phyloP scores from a whole-genome alignment of 2,329 filamentous ascomycete genomes.

The Fusarium miscanthi region DNA sequence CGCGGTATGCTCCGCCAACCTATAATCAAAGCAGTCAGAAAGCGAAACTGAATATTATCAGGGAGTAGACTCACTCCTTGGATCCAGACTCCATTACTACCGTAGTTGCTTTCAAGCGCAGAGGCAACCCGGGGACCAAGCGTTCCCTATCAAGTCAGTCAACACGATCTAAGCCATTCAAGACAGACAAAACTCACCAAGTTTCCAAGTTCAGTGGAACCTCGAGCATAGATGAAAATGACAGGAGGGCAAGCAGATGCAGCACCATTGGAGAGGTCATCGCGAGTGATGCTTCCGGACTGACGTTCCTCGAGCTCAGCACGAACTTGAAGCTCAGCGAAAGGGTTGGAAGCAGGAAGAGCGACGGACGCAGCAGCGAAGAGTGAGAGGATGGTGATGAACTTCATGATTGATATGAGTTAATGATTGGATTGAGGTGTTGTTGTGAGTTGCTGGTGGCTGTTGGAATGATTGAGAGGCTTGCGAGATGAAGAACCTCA shows the following conservation, averaged over 20 bases:
- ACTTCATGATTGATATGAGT: slow-evolving; percentile 26
- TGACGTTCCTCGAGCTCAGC: slow-evolving; percentile 11
- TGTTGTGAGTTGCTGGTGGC: not conserved
- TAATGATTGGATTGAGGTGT: not conserved
- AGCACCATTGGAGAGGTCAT: slow-evolving; percentile 47
- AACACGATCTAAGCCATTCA: accelerated
- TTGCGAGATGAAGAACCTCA: not conserved
- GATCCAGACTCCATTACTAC: slow-evolving; percentile 50
- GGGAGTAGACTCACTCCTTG: slow-evolving; percentile 52
- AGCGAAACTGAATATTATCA: accelerated
- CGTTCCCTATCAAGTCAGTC: slow-evolving; percentile 34
- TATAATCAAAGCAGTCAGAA: not conserved
- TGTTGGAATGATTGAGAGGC: not conserved
- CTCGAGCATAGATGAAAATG: slow-evolving; percentile 55
- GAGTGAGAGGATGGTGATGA: slow-evolving; percentile 17
- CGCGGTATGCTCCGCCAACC: slow-evolving; percentile 51
- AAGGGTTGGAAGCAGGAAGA: not conserved
- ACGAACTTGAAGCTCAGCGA: slow-evolving; percentile 13
- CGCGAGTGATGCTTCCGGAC: slow-evolving; percentile 26
- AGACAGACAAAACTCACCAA: slow-evolving; percentile 41
- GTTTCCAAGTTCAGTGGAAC: slow-evolving; percentile 53
- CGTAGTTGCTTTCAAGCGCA: slow-evolving; percentile 44
- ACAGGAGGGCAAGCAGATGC: slow-evolving; percentile 48
- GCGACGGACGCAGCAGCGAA: slow-evolving; percentile 19
- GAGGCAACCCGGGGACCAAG: slow-evolving; percentile 47